phyloP scores from a whole-genome alignment of 2,329 filamentous ascomycete genomes.

The Tolypocladium tundrense region DNA sequence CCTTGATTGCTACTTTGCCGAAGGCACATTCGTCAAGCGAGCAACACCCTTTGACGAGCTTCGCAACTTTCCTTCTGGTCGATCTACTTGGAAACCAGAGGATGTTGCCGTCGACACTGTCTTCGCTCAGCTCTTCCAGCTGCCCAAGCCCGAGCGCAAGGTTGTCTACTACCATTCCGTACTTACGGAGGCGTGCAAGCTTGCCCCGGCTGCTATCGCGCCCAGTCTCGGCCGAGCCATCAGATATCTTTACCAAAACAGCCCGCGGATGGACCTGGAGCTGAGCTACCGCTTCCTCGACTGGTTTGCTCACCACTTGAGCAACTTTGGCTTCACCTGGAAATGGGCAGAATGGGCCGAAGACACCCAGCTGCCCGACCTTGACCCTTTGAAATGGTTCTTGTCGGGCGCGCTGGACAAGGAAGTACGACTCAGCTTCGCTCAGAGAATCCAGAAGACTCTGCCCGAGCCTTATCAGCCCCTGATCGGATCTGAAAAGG shows the following conservation, averaged over 20 bases:
- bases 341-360: conserved; percentile 98
- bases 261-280: conserved; percentile 78
- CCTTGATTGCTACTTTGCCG: conserved; percentile 86
- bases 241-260: conserved; percentile 75
- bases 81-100: conserved; percentile 90
- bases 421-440: conserved; percentile 92
- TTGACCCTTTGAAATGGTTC: conserved; percentile 88
- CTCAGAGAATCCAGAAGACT: conserved; percentile 90
- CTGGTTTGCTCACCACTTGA: conserved; percentile 96
- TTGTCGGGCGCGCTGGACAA: conserved; percentile 87
- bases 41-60: conserved; percentile 89
- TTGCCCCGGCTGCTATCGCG: conserved; percentile 91
- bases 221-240: conserved; percentile 90
- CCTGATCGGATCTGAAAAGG: conserved; percentile 76
- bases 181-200: conserved; percentile 89
- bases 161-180: conserved; percentile 94
- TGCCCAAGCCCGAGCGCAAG: conserved; percentile 83
- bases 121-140: conserved; percentile 86
- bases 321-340: conserved; percentile 99
- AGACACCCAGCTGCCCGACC: conserved; percentile 64
- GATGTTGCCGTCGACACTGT: conserved; percentile 96
- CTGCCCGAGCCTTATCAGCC: conserved; percentile 73
- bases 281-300: conserved; percentile 81
- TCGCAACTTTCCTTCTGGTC: conserved; percentile 52
- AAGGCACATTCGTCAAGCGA: conserved; percentile 84